Evolutionary conservation across 1,284 basidiomycete species (phyloP).

Genomic region (Sporisorium iseilematis-ciliati): DNA sequence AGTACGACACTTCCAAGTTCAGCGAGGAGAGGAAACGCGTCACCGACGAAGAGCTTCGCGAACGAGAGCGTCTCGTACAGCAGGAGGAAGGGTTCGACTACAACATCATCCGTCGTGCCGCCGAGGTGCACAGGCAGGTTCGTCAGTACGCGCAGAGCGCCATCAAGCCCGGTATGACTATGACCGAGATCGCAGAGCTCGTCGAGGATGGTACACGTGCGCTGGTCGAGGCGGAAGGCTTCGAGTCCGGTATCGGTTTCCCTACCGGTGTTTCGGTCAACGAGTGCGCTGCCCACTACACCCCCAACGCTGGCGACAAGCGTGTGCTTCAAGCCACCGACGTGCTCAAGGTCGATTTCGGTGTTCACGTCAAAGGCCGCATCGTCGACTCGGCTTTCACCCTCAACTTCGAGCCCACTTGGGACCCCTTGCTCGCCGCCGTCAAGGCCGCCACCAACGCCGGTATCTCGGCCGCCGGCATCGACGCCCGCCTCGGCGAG

Average conservation of each 20-base stretch:
- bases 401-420: constrained; percentile 86
- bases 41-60: constrained; percentile 89
- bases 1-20: constrained; percentile 75
- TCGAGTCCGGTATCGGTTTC: constrained; percentile 90
- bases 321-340: constrained; percentile 86
- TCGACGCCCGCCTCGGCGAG: constrained; percentile 93
- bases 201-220: constrained; percentile 84
- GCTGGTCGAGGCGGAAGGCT: constrained; percentile 84
- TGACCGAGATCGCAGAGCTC: constrained; percentile 92
- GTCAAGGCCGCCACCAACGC: constrained; percentile 94
- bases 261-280: constrained; percentile 97
- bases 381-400: constrained; percentile 98
- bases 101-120: constrained; percentile 87
- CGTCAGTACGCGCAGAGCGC: constrained; percentile 81
- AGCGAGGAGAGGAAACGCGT: constrained; percentile 80
- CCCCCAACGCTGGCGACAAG: constrained; percentile 94
- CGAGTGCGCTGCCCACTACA: constrained; percentile 95
- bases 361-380: constrained; percentile 93
- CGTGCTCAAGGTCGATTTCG: constrained; percentile 96
- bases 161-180: constrained; percentile 92
- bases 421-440: constrained; percentile 88
- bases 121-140: constrained; percentile 92
- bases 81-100: constrained; percentile 75
- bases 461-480: constrained; percentile 82
- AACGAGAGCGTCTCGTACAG: constrained; percentile 77